A percentile compares a stretch with the other conserved stretches of the same genome.
These are phyloP conservation scores for Solioccasus polychromus DNA, from an alignment of 768 basidiomycete genomes.

Conservation along the genomic window DNA sequence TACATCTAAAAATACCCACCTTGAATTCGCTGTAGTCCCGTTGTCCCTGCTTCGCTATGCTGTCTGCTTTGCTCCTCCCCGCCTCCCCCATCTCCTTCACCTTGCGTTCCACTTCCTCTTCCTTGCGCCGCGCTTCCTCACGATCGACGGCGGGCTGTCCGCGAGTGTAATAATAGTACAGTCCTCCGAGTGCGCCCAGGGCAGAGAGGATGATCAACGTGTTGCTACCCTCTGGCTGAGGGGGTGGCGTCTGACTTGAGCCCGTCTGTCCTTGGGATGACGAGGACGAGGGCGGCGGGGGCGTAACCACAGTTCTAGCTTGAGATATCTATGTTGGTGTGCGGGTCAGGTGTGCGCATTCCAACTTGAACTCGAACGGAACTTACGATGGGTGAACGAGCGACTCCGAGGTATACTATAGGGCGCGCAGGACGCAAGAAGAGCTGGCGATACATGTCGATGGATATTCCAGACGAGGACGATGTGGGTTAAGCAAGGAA, in stretches of 20 bases:
- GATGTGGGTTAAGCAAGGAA: too few species aligned
- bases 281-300: constrained; percentile 11
- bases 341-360: background rate
- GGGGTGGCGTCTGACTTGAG: background rate
- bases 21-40: constrained; percentile 34
- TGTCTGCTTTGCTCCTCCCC: constrained; percentile 31
- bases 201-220: constrained; percentile 31
- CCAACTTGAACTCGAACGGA: background rate
- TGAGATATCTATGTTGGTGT: constrained; percentile 2
- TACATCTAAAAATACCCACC: constrained; percentile 21
- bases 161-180: constrained; percentile 38
- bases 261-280: constrained; percentile 10
- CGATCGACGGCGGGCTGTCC: constrained; percentile 18
- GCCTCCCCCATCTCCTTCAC: constrained; percentile 28
- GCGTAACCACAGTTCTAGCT: constrained; percentile 15
- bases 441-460: constrained; percentile 15
- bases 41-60: constrained; percentile 27
- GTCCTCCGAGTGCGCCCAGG: constrained; percentile 32
- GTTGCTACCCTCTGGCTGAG: constrained; percentile 19
- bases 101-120: constrained; percentile 32
- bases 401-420: constrained; percentile 10
- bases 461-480: background rate
- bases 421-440: constrained; percentile 6
- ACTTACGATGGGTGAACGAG: constrained; percentile 8
- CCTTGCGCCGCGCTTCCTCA: constrained; percentile 27